Evolutionary conservation across 1,139 yeast species (phyloP).

Genomic region (Tardiomyces digboiensis): DNA sequence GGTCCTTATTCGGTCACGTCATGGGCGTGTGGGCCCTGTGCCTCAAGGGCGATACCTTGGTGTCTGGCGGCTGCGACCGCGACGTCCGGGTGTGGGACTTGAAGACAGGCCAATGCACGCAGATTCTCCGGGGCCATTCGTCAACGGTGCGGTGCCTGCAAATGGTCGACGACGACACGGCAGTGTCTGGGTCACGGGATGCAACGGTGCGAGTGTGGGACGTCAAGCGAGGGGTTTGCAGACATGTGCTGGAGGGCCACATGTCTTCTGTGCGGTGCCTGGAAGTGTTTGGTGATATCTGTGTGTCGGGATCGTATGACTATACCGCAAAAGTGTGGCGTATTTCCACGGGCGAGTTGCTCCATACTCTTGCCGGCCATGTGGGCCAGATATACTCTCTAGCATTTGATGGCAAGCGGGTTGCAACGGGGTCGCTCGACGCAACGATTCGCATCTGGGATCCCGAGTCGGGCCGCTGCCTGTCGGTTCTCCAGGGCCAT

Average conservation of each 20-base stretch:
- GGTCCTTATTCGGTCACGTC: slow-evolving; percentile 76
- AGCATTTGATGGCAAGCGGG: slow-evolving; percentile 69
- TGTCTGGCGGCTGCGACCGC: slow-evolving; percentile 86
- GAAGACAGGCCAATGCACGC: slow-evolving; percentile 61
- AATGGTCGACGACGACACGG: slow-evolving; percentile 48
- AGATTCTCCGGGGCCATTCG: slow-evolving; percentile 80
- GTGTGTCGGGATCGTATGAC: slow-evolving; percentile 76
- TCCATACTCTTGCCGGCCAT: slow-evolving; percentile 80
- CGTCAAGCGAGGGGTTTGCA: slow-evolving; percentile 61
- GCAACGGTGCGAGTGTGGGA: slow-evolving; percentile 92
- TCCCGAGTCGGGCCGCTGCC: slow-evolving; percentile 67
- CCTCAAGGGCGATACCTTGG: slow-evolving; percentile 66
- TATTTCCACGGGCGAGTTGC: slow-evolving; percentile 61
- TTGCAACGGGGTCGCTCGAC: slow-evolving; percentile 83
- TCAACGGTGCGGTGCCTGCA: slow-evolving; percentile 91
- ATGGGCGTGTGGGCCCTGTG: slow-evolving; percentile 98
- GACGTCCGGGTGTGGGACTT: slow-evolving; percentile 90
- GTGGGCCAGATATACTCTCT: slow-evolving; percentile 77
- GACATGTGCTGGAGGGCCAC: slow-evolving; percentile 63
- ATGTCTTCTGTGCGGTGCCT: slow-evolving; percentile 72
- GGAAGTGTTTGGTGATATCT: slow-evolving; percentile 39
- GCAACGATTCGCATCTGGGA: slow-evolving; percentile 93
- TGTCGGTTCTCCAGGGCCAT: slow-evolving; percentile 65
- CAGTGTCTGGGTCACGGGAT: slow-evolving; percentile 86
- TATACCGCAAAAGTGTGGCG: slow-evolving; percentile 87